Evolutionary conservation across 2,329 filamentous ascomycete genomes (phyloP).

Genomic region (Escovopsis sp.): DNA sequence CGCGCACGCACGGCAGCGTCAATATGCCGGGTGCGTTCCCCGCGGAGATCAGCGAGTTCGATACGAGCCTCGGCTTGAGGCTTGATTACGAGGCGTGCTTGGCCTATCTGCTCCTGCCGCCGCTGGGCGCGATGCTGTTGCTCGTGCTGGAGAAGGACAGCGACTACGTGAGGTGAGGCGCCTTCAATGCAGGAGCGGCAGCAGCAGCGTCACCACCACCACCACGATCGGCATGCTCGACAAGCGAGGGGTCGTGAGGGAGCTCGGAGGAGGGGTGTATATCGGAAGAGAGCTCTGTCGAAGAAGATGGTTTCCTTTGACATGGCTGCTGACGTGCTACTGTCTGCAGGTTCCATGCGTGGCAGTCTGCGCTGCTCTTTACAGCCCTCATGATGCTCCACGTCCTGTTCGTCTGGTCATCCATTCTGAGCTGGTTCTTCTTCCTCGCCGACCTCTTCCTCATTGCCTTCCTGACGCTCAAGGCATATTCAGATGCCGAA

Average conservation of each 20-base stretch:
- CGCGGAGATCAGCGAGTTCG: constrained; percentile 60
- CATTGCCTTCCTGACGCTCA: constrained; percentile 60
- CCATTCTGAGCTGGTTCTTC: constrained; percentile 69
- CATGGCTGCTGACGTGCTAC: constrained; percentile 3
- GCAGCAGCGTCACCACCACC: no score
- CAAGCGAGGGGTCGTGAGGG: no score
- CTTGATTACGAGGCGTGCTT: constrained; percentile 83
- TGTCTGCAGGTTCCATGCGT: constrained; percentile 96
- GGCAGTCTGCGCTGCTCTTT: constrained; percentile 81
- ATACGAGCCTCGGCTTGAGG: constrained; percentile 74
- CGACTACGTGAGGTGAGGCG: constrained; percentile 74
- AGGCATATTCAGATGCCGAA: constrained; percentile 72
- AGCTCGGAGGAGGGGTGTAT: no score
- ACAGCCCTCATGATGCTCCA: constrained; percentile 62
- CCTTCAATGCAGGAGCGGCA: no score
- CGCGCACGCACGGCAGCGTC: constrained; percentile 10
- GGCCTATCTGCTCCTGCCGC: constrained; percentile 75
- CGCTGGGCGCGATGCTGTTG: constrained; percentile 69
- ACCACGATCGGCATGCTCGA: no score
- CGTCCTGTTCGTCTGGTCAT: constrained; percentile 73
- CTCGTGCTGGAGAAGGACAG: constrained; percentile 84
- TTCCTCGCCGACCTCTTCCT: constrained; percentile 60
- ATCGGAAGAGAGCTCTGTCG: neutral
- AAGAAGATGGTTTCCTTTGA: no score
- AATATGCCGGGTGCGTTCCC: constrained; percentile 23